These are phyloP conservation scores for Paraconiothyrium brasiliense DNA, from an alignment of 2,329 filamentous ascomycete species.

Conservation along the genomic window DNA sequence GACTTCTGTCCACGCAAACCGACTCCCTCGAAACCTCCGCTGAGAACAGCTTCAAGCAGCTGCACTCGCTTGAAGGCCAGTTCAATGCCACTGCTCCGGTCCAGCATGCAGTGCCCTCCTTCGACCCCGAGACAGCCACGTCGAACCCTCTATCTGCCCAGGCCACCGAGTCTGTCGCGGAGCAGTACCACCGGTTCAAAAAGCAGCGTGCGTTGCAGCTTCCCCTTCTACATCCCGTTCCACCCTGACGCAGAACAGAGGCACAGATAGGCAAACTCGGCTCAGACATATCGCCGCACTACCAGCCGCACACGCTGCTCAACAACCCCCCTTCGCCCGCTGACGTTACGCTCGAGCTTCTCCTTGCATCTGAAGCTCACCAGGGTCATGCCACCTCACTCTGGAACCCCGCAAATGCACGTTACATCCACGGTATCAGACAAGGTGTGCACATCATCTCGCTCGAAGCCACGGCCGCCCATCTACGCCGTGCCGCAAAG, in stretches of 20 bases:
- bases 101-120: conserved; percentile 27
- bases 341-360: conserved; percentile 88
- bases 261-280: conserved; percentile 50
- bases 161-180: conserved; percentile 39
- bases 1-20: conserved; percentile 45
- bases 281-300: conserved; percentile 58
- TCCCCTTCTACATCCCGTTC: not conserved
- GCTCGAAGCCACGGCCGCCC: conserved; percentile 85
- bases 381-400: conserved; percentile 89
- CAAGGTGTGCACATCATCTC: conserved; percentile 93
- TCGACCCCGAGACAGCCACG: conserved; percentile 32
- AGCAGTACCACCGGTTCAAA: conserved; percentile 55
- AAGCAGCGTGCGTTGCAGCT: conserved; percentile 46
- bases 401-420: conserved; percentile 94
- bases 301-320: conserved; percentile 73
- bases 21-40: conserved; percentile 44
- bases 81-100: conserved; percentile 35
- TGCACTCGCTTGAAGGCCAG: conserved; percentile 46
- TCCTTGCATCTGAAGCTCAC: conserved; percentile 62
- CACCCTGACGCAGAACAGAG: conserved; percentile 37
- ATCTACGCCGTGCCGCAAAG: conserved; percentile 91
- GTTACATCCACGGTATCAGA: conserved; percentile 92
- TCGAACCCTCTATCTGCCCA: conserved; percentile 16
- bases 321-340: conserved; percentile 76
- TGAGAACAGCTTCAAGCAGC: conserved; percentile 40